phyloP scores from a whole-genome alignment of 257 asterid species.

The Osmanthus fragrans region DNA sequence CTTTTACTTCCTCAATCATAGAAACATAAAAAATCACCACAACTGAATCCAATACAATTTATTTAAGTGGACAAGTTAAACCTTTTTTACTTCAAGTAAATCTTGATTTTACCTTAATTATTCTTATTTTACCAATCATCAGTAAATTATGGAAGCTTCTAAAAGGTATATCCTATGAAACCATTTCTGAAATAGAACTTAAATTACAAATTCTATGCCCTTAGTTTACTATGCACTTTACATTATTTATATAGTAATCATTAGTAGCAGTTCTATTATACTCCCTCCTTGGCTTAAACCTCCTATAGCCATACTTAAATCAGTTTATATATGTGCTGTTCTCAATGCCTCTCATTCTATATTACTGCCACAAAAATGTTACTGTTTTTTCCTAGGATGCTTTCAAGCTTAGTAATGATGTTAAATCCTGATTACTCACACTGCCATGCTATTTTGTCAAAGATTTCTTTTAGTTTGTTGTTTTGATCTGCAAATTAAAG shows the following conservation, averaged over 20 bases:
- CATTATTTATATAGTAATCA: background rate
- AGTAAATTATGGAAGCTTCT: background rate
- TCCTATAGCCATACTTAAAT: background rate
- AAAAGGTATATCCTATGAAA: background rate
- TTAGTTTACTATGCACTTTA: background rate
- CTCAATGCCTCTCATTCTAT: background rate
- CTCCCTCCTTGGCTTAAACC: background rate
- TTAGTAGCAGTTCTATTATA: background rate
- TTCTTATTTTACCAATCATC: too few relatives aligned
- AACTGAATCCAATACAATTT: background rate
- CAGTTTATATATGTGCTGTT: background rate
- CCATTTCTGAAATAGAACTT: background rate
- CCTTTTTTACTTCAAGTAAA: background rate
- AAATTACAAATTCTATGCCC: background rate
- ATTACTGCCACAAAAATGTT: background rate
- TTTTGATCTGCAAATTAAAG: too few relatives aligned
- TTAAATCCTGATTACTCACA: background rate
- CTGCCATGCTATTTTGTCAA: background rate
- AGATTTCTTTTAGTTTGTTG: background rate
- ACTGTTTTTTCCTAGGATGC: background rate
- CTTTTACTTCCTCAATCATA: background rate
- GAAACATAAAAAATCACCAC: background rate
- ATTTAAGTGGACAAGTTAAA: background rate
- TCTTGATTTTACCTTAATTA: background rate
- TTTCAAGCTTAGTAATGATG: background rate